phyloP scores from a whole-genome alignment of 306 rosid species.

The Castanopsis chinensis region DNA sequence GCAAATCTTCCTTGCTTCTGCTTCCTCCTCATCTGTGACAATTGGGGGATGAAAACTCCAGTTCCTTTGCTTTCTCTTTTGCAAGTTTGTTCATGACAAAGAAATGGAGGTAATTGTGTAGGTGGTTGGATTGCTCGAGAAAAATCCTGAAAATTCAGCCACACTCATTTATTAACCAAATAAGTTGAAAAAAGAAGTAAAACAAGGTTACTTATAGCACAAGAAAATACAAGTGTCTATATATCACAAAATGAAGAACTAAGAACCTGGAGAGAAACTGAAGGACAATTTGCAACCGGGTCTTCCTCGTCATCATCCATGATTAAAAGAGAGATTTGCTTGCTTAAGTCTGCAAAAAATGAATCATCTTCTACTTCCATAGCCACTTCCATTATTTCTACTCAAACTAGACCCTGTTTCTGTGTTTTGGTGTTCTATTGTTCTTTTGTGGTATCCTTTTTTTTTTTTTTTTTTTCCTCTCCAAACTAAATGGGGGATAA shows the following conservation, averaged over 20 bases:
- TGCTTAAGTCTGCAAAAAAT: constrained; percentile 76
- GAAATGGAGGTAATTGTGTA: constrained; percentile 20
- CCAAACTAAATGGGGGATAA: constrained; percentile 23
- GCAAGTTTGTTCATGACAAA: constrained; percentile 34
- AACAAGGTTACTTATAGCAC: not conserved
- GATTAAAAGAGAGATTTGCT: constrained; percentile 71
- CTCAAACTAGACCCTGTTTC: not conserved
- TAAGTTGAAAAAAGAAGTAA: not conserved
- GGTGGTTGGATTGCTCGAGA: constrained; percentile 46
- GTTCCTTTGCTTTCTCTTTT: constrained; percentile 78
- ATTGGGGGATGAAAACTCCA: constrained; percentile 80
- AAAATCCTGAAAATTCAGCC: constrained; percentile 39
- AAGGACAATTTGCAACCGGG: constrained; percentile 37
- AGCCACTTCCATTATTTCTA: constrained; percentile 43
- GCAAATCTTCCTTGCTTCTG: constrained; percentile 49
- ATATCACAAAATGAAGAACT: too few species aligned
- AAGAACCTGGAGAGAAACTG: constrained; percentile 56
- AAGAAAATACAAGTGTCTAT: not conserved
- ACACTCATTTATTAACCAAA: not conserved
- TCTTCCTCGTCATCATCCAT: constrained; percentile 81
- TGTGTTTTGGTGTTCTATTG: not conserved
- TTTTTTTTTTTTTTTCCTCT: not conserved
- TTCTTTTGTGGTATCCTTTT: not conserved
- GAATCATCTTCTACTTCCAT: constrained; percentile 67
- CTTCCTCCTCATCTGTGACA: constrained; percentile 57